Percentiles rank a stretch among this genome's conserved stretches.
Conservation (phyloP, 2,329 filamentous ascomycete genomes). For the Talaromyces pinophilus region DNA sequence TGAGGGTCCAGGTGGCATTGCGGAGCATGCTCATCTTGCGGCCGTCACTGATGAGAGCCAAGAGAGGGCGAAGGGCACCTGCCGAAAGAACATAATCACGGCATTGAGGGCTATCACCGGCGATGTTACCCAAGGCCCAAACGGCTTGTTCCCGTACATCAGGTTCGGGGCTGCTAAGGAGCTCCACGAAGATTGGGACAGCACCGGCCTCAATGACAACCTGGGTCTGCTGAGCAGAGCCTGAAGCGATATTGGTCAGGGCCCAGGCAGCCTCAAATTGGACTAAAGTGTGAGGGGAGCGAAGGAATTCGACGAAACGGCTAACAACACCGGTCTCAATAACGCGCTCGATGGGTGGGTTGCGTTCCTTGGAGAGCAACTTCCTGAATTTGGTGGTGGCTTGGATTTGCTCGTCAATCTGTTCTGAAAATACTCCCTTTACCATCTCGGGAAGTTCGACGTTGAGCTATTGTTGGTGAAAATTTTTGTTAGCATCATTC, state of each 20-base stretch:
- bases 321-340: constrained; percentile 98
- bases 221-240: constrained; percentile 94
- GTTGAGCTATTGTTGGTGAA: constrained; percentile 66
- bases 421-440: constrained; percentile 94
- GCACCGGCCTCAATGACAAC: constrained; percentile 98
- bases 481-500: constrained; percentile 28
- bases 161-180: constrained; percentile 91
- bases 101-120: constrained; percentile 95
- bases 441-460: constrained; percentile 99
- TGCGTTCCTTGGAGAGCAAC: constrained; percentile 96
- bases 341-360: constrained; percentile 97
- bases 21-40: constrained; percentile 98
- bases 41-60: constrained; percentile 89
- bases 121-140: constrained; percentile 98
- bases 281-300: constrained; percentile 94
- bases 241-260: constrained; percentile 97
- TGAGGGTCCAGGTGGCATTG: constrained; percentile 98
- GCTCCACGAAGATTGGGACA: constrained; percentile 96
- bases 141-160: constrained; percentile 98
- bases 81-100: constrained; percentile 93
- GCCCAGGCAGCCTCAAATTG: constrained; percentile 99
- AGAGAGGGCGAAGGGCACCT: constrained; percentile 85
- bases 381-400: constrained; percentile 98
- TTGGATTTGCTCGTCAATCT: constrained; percentile 96
- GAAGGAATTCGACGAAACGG: constrained; percentile 97